phyloP scores from a whole-genome alignment of 768 basidiomycete species.

The Sarcomyxa edulis region DNA sequence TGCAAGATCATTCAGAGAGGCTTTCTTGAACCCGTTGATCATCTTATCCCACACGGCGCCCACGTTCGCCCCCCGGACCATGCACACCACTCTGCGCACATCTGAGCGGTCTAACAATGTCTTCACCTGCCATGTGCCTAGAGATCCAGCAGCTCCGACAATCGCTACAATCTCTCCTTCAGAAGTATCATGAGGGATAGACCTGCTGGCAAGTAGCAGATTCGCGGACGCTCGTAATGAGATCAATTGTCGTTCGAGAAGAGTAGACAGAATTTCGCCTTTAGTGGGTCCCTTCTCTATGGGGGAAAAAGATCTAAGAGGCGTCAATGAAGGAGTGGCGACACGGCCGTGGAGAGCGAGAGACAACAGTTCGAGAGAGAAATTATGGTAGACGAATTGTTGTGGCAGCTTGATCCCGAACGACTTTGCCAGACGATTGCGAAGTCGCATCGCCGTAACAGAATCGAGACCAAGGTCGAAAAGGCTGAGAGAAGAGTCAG shows the following conservation, averaged over 20 bases:
- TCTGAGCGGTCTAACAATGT: slow-evolving; percentile 6
- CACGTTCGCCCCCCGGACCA: slow-evolving; percentile 6
- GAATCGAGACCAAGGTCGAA: slow-evolving; percentile 10
- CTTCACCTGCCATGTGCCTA: slow-evolving; percentile 10
- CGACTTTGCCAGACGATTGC: slow-evolving; percentile 6
- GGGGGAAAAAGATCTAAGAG: not conserved
- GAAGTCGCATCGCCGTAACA: slow-evolving; percentile 6
- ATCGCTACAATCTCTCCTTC: slow-evolving; percentile 7
- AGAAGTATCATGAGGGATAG: not conserved
- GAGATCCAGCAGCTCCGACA: slow-evolving; percentile 9
- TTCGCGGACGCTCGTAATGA: slow-evolving; percentile 2
- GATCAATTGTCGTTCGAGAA: slow-evolving; percentile 5
- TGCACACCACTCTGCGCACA: slow-evolving; percentile 8
- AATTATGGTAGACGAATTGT: slow-evolving; percentile 10
- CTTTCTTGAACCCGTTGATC: slow-evolving; percentile 2
- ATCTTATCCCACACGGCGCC: slow-evolving; percentile 8
- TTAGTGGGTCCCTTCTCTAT: too few species aligned
- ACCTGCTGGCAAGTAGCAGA: slow-evolving; percentile 6
- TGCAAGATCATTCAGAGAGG: slow-evolving; percentile 1
- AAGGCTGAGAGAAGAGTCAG: slow-evolving; percentile 4
- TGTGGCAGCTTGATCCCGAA: slow-evolving; percentile 5
- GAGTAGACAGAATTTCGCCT: slow-evolving; percentile 2
- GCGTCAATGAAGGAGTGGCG: not conserved
- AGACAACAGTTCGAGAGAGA: slow-evolving; percentile 5
- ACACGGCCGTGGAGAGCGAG: slow-evolving; percentile 1